Evolutionary conservation across 2,329 filamentous ascomycete species (phyloP).

Genomic region (Monosporascus sp.): DNA sequence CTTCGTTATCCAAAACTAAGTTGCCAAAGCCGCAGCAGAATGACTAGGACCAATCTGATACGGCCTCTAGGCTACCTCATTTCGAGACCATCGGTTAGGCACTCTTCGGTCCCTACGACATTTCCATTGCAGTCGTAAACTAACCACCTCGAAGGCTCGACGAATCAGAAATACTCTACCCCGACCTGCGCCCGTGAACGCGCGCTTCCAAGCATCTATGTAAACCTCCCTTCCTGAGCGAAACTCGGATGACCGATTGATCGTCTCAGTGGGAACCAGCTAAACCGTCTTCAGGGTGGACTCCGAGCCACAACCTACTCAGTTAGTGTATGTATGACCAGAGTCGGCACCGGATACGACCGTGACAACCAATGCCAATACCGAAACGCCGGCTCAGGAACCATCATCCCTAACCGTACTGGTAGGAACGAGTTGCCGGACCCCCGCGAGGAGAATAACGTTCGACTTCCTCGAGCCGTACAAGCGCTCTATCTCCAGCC

Average conservation of each 20-base stretch:
- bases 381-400: background rate
- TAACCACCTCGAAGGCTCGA: slow-evolving; percentile 18
- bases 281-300: background rate
- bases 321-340: slow-evolving; percentile 15
- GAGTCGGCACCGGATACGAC: background rate
- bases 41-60: slow-evolving; percentile 23
- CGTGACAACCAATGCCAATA: background rate
- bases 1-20: slow-evolving; percentile 2
- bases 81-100: slow-evolving; percentile 23
- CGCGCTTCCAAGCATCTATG: slow-evolving; percentile 21
- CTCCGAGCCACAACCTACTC: slow-evolving; percentile 4
- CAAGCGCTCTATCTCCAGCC: slow-evolving; percentile 84
- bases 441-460: slow-evolving; percentile 16
- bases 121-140: background rate
- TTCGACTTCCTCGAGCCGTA: slow-evolving; percentile 69
- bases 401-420: slow-evolving; percentile 8
- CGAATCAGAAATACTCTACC: slow-evolving; percentile 19
- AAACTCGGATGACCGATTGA: background rate
- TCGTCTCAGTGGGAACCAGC: slow-evolving; percentile 5
- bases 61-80: slow-evolving; percentile 25
- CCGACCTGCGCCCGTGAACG: slow-evolving; percentile 13
- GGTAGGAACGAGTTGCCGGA: slow-evolving; percentile 21
- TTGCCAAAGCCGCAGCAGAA: slow-evolving; percentile 16
- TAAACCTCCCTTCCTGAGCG: slow-evolving; percentile 9
- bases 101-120: background rate